These are phyloP conservation scores for Xylaria sp. DNA, from an alignment of 2,329 filamentous ascomycete species.

Conservation along the genomic window DNA sequence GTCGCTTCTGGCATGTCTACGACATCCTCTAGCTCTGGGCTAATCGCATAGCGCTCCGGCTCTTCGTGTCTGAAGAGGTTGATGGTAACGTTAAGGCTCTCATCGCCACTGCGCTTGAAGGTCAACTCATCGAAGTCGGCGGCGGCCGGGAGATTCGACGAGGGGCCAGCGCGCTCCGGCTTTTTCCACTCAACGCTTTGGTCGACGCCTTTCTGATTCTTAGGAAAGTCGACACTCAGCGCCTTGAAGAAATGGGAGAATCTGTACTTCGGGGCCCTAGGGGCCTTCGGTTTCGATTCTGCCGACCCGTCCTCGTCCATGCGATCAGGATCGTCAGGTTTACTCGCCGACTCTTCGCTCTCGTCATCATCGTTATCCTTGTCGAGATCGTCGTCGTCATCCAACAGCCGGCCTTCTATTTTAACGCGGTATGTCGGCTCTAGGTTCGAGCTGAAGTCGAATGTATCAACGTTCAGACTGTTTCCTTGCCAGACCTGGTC, in stretches of 20 bases:
- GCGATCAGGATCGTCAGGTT: conserved; percentile 50
- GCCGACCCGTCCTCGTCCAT: conserved; percentile 62
- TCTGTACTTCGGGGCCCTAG: conserved; percentile 51
- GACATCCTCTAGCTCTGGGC: conserved; percentile 77
- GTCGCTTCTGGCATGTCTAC: conserved; percentile 87
- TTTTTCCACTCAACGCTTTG: conserved; percentile 84
- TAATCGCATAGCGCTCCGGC: conserved; percentile 82
- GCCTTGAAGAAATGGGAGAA: conserved; percentile 82
- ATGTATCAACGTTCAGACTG: conserved; percentile 69
- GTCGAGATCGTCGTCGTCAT: conserved; percentile 59
- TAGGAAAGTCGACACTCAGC: conserved; percentile 75
- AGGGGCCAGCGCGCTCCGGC: conserved; percentile 59
- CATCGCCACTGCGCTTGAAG: conserved; percentile 89
- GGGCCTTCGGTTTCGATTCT: conserved; percentile 39
- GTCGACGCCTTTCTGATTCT: conserved; percentile 59
- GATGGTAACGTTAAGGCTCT: conserved; percentile 89
- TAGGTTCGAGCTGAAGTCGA: conserved; percentile 77
- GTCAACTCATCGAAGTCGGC: conserved; percentile 88
- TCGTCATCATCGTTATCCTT: conserved; percentile 56
- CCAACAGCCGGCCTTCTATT: conserved; percentile 84
- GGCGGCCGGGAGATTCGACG: conserved; percentile 61
- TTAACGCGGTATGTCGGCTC: conserved; percentile 87
- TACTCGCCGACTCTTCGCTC: conserved; percentile 49
- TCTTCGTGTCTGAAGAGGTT: conserved; percentile 83
- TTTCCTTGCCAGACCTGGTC: conserved; percentile 90